phyloP scores from a whole-genome alignment of 2,329 filamentous ascomycete species.

The Alternaria angustiovoidea region DNA sequence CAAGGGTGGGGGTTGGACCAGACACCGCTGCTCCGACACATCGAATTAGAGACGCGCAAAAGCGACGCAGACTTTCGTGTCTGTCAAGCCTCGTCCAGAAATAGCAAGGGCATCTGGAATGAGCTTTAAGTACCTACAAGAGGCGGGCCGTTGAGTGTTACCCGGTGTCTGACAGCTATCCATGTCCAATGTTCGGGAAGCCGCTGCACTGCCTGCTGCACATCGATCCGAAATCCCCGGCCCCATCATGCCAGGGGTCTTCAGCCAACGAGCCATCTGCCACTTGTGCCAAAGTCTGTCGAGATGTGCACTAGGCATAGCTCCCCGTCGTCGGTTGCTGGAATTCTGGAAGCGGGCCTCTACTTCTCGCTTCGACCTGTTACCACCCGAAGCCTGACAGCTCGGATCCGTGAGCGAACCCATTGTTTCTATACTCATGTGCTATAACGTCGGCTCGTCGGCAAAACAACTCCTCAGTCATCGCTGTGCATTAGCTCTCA shows the following conservation, averaged over 20 bases:
- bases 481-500: not conserved
- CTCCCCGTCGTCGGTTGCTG: not conserved
- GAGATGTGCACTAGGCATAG: not conserved
- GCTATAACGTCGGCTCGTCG: not conserved
- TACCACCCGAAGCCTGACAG: not conserved
- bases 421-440: not conserved
- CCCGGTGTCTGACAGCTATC: constrained; percentile 17
- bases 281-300: not conserved
- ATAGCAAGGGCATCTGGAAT: constrained; percentile 5
- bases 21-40: constrained; percentile 4
- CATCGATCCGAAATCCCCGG: constrained; percentile 18
- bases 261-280: not conserved
- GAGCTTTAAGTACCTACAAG: constrained; percentile 14
- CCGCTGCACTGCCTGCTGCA: constrained; percentile 15
- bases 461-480: not conserved
- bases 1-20: not conserved
- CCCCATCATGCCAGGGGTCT: not conserved
- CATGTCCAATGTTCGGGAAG: constrained; percentile 18
- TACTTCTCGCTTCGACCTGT: constrained; percentile 3
- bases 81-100: constrained; percentile 5
- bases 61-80: not conserved
- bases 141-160: constrained; percentile 21
- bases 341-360: constrained; percentile 1
- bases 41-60: not conserved
- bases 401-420: not conserved